A percentile compares a stretch with the other conserved stretches of the same genome.
These are phyloP conservation scores for Parastagonospora avenae DNA, from an alignment of 2,329 filamentous ascomycete species.

Conservation along the genomic window DNA sequence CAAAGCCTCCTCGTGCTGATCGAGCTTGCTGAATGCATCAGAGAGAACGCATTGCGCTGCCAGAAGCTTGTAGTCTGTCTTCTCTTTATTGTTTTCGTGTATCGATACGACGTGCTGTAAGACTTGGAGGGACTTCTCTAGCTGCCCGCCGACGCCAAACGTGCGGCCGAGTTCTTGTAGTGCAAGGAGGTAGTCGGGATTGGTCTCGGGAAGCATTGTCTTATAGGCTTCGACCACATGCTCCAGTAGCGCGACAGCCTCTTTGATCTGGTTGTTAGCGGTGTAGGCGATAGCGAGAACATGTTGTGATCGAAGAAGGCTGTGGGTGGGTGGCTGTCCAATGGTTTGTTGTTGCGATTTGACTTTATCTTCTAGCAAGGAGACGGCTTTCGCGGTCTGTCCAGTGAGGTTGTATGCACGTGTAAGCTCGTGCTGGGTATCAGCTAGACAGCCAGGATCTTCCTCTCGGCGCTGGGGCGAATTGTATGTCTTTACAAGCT, in stretches of 20 bases:
- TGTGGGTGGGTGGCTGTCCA: too few species aligned
- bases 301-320: too few species aligned
- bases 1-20: too few species aligned
- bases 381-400: background rate
- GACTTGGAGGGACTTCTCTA: background rate
- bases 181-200: background rate
- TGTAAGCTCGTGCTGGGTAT: background rate
- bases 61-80: too few species aligned
- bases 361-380: background rate
- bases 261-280: too few species aligned
- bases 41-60: too few species aligned
- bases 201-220: background rate
- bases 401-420: background rate
- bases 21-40: too few species aligned
- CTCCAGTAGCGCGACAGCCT: background rate
- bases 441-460: background rate
- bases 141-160: background rate
- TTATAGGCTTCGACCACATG: background rate
- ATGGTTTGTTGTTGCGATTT: too few species aligned
- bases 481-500: background rate
- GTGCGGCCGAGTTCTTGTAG: background rate
- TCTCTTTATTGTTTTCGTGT: background rate
- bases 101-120: background rate
- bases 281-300: too few species aligned
- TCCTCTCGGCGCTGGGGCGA: background rate